A percentile compares a stretch with the other conserved stretches of the same genome.
These are phyloP conservation scores for Calonectria hawksworthii DNA, from an alignment of 2,329 filamentous ascomycete species.

Conservation along the genomic window DNA sequence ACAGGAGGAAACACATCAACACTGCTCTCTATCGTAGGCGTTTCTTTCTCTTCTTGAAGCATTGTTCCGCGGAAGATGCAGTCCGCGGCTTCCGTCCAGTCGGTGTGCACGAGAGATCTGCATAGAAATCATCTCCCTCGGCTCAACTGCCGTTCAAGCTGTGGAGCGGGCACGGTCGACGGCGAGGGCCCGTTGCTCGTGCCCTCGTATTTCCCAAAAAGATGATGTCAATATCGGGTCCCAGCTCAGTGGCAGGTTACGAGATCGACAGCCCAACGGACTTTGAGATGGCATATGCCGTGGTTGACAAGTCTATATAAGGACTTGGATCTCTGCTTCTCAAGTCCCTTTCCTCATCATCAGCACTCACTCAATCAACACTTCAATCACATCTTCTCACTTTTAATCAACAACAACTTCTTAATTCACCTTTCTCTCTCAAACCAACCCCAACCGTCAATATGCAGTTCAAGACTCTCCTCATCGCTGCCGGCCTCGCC, in stretches of 20 bases:
- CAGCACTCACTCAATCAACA: neutral
- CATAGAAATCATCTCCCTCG: neutral
- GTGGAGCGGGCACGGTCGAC: neutral
- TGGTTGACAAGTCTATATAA: neutral
- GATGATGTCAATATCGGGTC: neutral
- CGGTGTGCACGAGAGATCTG: neutral
- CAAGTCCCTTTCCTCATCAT: neutral
- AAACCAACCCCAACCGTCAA: slow-evolving; percentile 21
- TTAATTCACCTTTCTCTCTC: neutral
- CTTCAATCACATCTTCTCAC: neutral
- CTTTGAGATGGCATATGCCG: neutral
- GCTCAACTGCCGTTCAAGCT: neutral
- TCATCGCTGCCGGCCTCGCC: slow-evolving; percentile 45
- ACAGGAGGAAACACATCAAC: neutral
- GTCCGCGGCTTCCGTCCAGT: neutral
- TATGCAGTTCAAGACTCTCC: slow-evolving; percentile 48
- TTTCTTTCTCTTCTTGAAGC: neutral
- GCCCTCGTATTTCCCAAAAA: neutral
- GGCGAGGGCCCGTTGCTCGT: neutral
- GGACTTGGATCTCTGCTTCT: neutral
- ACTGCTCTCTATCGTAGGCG: neutral
- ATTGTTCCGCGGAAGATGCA: neutral
- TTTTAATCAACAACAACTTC: neutral
- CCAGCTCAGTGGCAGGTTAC: neutral
- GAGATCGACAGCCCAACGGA: neutral